Evolutionary conservation across 352 stramenopile genomes (phyloP), one percentile per base, ranked within the genome.

Genomic region (Phytophthora niederhauseri): DNA sequence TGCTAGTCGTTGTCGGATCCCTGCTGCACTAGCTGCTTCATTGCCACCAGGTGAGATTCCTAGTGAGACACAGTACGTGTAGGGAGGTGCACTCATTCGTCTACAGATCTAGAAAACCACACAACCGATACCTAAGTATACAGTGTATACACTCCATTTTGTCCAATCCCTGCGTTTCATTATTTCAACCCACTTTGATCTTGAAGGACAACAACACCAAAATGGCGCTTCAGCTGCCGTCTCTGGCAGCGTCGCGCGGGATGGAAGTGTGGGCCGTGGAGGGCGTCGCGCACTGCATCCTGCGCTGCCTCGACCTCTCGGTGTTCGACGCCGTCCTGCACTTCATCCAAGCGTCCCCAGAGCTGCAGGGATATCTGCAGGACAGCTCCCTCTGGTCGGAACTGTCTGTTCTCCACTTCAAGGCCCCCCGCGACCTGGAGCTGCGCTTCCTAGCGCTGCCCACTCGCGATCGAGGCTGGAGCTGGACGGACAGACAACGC

Each of bases 351-450:
- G 20, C 31, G 11, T 24, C 56, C 15, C 3, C 34, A 62, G 41
- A 72, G 22, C 30, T 73, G 3, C 38, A 26, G 22, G 11, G 19
- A 8, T 71, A 72, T 61, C 28, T 78, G 12, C 57, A 72, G 12
- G 81, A 87, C 67, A 34, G 43, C 43, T 45, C 57, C 19, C 66
- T 89, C 4, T 89, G 80, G 80, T 56, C 71, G 14, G 66, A 83
- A 26, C 38, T 86, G 17, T 54, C 77, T 8, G 31, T 20, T 12
- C 8, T 67, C 22, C 71, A 84, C 30, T 72, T 87, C 14, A 34
- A 54, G 22, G 72, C 61, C 0, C 45, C 28, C 15, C 50, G 69
- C 26, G 71, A 78, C 9, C 5, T 43, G 6, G 64, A 77, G 9
- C 49, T 82, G 28, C 56, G 55, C 7, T 77, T 73, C 43, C 45